Evolutionary conservation across 208 protist species (phyloP).

Genomic region (Leishmania turanica): DNA sequence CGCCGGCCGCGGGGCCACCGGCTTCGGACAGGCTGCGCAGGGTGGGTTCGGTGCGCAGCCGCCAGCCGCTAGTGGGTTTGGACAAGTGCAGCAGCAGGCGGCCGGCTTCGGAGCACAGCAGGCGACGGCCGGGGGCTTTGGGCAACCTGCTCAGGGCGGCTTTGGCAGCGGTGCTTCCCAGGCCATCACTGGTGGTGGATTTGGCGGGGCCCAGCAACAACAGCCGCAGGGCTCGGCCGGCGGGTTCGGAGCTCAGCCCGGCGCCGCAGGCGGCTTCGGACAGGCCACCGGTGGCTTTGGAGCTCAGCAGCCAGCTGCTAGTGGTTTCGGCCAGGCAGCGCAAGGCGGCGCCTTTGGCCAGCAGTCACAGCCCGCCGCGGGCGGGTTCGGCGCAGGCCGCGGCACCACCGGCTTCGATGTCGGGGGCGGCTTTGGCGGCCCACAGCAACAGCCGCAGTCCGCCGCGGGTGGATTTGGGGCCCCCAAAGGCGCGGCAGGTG

Average conservation of each 20-base stretch:
- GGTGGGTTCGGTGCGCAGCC: conserved; percentile 41
- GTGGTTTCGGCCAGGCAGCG: conserved; percentile 30
- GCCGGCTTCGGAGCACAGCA: conserved; percentile 10
- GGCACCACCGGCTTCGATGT: conserved; percentile 2
- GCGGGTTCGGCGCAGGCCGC: conserved; percentile 9
- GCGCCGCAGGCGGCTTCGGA: conserved; percentile 1
- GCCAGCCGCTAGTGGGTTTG: conserved; percentile 26
- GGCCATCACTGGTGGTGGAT: conserved; percentile 17
- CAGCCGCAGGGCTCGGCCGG: conserved; percentile 6
- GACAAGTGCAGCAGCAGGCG: conserved; percentile 10
- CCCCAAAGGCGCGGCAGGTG: conserved; percentile 11
- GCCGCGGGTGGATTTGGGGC: conserved; percentile 31
- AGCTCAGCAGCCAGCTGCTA: conserved; percentile 19
- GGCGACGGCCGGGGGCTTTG: background rate
- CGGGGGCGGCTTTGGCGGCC: background rate
- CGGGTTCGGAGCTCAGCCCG: background rate
- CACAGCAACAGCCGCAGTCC: conserved; percentile 6
- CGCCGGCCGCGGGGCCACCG: conserved; percentile 22
- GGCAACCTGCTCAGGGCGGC: background rate
- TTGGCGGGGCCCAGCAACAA: conserved; percentile 29
- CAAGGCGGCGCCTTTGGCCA: conserved; percentile 10
- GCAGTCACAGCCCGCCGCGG: background rate
- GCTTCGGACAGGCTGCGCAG: conserved; percentile 28
- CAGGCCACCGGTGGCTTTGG: conserved; percentile 6
- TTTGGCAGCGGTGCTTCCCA: conserved; percentile 12